A percentile compares a stretch with the other conserved stretches of the same genome.
These are phyloP conservation scores for Stachybotrys elegans DNA, from an alignment of 2,329 filamentous ascomycete genomes.

Conservation along the genomic window DNA sequence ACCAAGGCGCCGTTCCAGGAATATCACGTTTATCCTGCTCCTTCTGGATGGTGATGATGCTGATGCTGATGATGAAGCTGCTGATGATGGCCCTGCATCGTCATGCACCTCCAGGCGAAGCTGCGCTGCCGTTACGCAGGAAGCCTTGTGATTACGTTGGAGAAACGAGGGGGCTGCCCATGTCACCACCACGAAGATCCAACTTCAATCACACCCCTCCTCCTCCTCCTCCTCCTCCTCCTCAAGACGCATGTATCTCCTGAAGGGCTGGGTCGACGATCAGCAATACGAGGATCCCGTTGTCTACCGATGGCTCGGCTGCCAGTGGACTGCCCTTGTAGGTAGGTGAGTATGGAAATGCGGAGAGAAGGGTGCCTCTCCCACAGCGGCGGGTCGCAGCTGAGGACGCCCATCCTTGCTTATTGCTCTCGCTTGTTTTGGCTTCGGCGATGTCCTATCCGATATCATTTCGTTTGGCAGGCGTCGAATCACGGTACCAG, in stretches of 20 bases:
- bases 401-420: not conserved
- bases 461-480: too few species aligned
- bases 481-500: too few species aligned
- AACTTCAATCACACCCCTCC: not conserved
- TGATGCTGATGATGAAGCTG: too few species aligned
- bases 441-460: not conserved
- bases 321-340: too few species aligned
- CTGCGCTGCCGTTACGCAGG: not conserved
- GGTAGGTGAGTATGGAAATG: too few species aligned
- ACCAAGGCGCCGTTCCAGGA: too few species aligned
- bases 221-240: not conserved
- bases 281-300: too few species aligned
- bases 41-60: too few species aligned
- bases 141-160: not conserved
- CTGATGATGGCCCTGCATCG: constrained; percentile 5
- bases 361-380: constrained; percentile 1
- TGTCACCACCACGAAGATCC: not conserved
- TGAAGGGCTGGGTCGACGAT: too few species aligned
- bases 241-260: not conserved
- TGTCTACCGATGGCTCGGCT: too few species aligned
- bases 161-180: not conserved
- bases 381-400: constrained; percentile 3
- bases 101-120: not conserved
- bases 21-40: too few species aligned
- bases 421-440: not conserved